Conservation (phyloP, 805 yeast species). For the Nematodospora valgi region DNA sequence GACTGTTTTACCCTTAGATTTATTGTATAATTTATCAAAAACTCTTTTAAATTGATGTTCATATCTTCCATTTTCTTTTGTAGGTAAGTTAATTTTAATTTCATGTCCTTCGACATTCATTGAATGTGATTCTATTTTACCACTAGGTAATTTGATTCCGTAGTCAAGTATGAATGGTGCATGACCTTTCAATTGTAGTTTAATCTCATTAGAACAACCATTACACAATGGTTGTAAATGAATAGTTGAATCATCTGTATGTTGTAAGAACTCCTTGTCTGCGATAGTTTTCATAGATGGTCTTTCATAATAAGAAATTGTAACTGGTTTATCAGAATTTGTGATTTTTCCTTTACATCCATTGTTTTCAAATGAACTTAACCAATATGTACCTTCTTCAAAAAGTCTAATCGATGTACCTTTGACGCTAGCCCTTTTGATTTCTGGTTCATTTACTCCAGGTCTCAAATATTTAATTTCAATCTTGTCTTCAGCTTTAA, state of each 20-base stretch:
- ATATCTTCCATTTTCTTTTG: slow-evolving; percentile 54
- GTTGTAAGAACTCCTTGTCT: slow-evolving; percentile 18
- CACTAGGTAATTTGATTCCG: slow-evolving; percentile 57
- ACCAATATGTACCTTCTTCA: slow-evolving; percentile 41
- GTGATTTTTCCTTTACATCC: slow-evolving; percentile 44
- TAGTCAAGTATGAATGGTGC: slow-evolving; percentile 72
- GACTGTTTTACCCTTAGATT: slow-evolving; percentile 20
- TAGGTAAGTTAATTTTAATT: slow-evolving; percentile 35
- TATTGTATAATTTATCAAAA: slow-evolving; percentile 60
- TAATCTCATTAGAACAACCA: slow-evolving; percentile 21
- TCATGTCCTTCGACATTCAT: slow-evolving; percentile 28
- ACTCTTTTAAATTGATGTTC: slow-evolving; percentile 58
- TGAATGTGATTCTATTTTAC: slow-evolving; percentile 35
- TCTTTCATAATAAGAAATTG: slow-evolving; percentile 20
- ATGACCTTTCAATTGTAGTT: slow-evolving; percentile 49
- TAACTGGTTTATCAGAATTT: slow-evolving; percentile 14
- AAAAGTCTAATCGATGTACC: slow-evolving; percentile 20
- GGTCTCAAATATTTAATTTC: slow-evolving; percentile 21
- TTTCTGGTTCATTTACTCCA: not conserved
- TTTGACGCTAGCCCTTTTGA: slow-evolving; percentile 1
- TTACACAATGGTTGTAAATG: slow-evolving; percentile 32
- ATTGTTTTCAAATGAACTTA: slow-evolving; percentile 36
- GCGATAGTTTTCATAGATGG: slow-evolving; percentile 21
- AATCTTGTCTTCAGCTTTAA: slow-evolving; percentile 25
- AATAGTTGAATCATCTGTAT: slow-evolving; percentile 18